Evolutionary conservation across 805 yeast species (phyloP), one percentile per base, ranked within the genome.

Genomic region (Wickerhamiella nectarea): DNA sequence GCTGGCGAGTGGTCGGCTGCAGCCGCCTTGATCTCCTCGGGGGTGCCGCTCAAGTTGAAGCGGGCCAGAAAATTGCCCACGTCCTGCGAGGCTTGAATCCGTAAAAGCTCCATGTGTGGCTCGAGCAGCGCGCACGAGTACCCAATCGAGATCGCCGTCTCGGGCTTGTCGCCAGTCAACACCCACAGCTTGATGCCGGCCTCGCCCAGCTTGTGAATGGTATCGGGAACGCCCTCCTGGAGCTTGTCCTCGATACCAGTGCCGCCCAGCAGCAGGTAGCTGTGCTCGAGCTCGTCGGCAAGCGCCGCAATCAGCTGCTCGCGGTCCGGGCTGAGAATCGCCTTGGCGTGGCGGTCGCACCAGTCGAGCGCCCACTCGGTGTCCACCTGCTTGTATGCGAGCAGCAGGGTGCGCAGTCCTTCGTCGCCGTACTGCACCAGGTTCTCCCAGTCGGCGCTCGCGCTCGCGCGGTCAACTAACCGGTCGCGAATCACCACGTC

Each of bases 181-280:
- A 81, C 87, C 91, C 91, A 81, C 39, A 81, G 64, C 58, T 81
- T 81, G 53, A 81, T 76, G 39, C 91, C 91, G 0, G 87, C 89
- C 38, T 70, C 64, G 5, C 76, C 74, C 41, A 81, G 66, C 34
- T 75, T 58, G 12, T 78, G 71, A 52, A 81, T 81, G 1, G 89
- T 68, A 42, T 75, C 78, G 0, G 89, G 86, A 17, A 81, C 91
- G 47, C 85, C 87, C 34, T 73, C 76, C 57, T 81, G 91, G 39
- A 81, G 67, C 52, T 80, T 66, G 56, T 81, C 91, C 58, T 81
- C 91, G 55, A 81, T 80, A 10, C 86, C 91, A 14, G 91, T 81
- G 18, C 86, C 84, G 15, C 91, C 91, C 39, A 81, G 60, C 41
- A 81, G 63, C 2, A 60, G 58, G 38, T 81, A 67, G 20, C 67